Conservation (phyloP, 306 rosid genomes). For the Calophaca sinica region DNA sequence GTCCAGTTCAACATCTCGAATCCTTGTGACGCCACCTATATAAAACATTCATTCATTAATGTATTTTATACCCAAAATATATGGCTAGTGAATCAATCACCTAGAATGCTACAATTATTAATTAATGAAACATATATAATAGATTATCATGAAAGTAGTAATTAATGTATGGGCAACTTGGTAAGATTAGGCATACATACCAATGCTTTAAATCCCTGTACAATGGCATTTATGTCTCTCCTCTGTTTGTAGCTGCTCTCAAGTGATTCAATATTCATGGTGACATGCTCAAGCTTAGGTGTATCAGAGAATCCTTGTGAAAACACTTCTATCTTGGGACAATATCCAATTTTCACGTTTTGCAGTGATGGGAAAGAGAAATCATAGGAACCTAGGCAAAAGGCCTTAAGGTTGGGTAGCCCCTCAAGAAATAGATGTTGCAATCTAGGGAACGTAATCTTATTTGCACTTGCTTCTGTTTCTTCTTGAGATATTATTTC, state of each 20-base stretch:
- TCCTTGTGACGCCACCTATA: not conserved
- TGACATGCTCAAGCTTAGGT: slow-evolving; percentile 8
- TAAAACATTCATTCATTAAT: not conserved
- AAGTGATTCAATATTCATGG: not conserved
- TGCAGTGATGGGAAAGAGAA: not conserved
- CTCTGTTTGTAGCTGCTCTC: not conserved
- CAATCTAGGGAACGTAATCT: not conserved
- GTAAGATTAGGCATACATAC: not conserved
- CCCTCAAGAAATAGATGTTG: not conserved
- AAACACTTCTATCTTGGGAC: slow-evolving; percentile 9
- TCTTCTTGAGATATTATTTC: slow-evolving; percentile 14
- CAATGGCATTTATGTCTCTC: slow-evolving; percentile 1
- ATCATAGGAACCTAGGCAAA: not conserved
- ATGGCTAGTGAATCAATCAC: too few species aligned
- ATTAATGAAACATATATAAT: too few species aligned
- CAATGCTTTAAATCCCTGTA: slow-evolving; percentile 10
- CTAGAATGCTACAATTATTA: too few species aligned
- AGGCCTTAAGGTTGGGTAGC: not conserved
- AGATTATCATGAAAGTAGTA: not conserved
- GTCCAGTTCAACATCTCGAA: not conserved
- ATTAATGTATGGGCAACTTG: not conserved
- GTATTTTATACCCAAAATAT: not conserved
- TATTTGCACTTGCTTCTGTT: not conserved
- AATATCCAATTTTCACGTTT: not conserved
- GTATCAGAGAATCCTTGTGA: not conserved